Base-by-base conservation (phyloP, 1,284 basidiomycete genomes). In the Boletellus sp. region DNA sequence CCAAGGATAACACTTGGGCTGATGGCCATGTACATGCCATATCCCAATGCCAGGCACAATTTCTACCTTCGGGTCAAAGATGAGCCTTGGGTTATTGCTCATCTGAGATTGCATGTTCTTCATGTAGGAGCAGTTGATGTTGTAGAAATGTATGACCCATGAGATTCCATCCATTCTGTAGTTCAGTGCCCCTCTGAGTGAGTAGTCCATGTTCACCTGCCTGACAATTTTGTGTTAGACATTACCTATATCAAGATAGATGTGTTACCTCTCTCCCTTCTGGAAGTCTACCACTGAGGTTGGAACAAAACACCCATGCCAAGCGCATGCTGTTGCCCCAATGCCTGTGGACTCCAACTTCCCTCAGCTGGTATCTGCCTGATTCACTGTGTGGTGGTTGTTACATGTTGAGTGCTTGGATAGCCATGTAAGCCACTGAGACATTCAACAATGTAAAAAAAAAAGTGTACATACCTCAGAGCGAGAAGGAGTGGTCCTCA, bases 171-270 rank as follows among this genome's bases (percentile, higher is more conserved):
- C 5, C 36, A 55, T 51, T 1, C 50, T 55, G 16, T 57, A 40
- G 2, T 6, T 7, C 5, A 60, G 18, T 2, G 58, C 56, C 18
- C 58, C 24, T 2, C 50, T 8, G 19, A 64, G 19, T 0, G 51
- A 44, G n/a, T 58, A 64, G 28, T 64, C 60, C 51, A 64, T 63
- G 38, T 64, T 63, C 1, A 33, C n/a, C n/a, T n/a, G n/a, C n/a
- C n/a, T n/a, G n/a, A n/a, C n/a, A n/a, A n/a, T n/a, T n/a, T n/a
- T n/a, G n/a, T n/a, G n/a, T n/a, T n/a, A n/a, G n/a, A n/a, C n/a
- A 30, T 21, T 61, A 57, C 10, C 62, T 63, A 39, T 10, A 26
- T 15, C 5, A 26, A 6, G 8, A 41, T 13, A 5, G 28, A 4
- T 5, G 12, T 5, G 7, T 16, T 5, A 32, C 46, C 28, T 15